Evolutionary conservation across 139 green algal species (phyloP).

Genomic region (Chlorella sp.): DNA sequence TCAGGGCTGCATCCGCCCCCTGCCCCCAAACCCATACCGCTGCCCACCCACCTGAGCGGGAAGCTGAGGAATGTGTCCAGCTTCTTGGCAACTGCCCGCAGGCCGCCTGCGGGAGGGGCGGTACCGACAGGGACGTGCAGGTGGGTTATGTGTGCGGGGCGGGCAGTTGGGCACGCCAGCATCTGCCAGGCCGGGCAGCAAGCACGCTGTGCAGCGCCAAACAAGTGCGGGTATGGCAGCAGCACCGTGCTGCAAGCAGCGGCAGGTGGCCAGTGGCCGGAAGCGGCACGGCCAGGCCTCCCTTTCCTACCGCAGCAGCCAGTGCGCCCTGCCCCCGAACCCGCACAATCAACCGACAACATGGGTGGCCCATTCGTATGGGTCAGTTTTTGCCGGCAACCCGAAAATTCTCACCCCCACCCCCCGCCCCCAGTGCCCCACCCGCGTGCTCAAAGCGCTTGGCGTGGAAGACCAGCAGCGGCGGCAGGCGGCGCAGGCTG

Average conservation of each 20-base stretch:
- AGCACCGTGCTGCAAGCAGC: neutral
- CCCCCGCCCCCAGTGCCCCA: neutral
- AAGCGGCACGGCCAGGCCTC: no score
- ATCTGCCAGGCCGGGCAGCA: neutral
- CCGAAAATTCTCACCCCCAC: neutral
- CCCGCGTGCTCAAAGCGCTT: conserved; percentile 91
- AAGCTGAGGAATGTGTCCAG: conserved; percentile 83
- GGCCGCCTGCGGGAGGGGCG: neutral
- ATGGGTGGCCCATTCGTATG: no score
- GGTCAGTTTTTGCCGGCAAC: no score
- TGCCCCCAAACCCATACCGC: no score
- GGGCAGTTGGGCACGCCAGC: neutral
- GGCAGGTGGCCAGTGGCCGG: no score
- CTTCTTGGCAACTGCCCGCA: conserved; percentile 60
- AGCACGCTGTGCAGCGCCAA: neutral
- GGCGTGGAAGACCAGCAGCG: conserved; percentile 88
- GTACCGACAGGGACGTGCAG: neutral
- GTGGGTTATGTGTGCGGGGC: neutral
- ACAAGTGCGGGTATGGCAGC: no score
- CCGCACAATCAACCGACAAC: no score
- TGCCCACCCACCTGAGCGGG: conserved; percentile 50
- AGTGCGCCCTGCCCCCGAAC: no score
- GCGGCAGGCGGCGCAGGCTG: conserved; percentile 80
- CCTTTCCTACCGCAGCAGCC: no score
- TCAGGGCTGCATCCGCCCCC: neutral